phyloP scores from a whole-genome alignment of 768 basidiomycete species.

The Suillus discolor region DNA sequence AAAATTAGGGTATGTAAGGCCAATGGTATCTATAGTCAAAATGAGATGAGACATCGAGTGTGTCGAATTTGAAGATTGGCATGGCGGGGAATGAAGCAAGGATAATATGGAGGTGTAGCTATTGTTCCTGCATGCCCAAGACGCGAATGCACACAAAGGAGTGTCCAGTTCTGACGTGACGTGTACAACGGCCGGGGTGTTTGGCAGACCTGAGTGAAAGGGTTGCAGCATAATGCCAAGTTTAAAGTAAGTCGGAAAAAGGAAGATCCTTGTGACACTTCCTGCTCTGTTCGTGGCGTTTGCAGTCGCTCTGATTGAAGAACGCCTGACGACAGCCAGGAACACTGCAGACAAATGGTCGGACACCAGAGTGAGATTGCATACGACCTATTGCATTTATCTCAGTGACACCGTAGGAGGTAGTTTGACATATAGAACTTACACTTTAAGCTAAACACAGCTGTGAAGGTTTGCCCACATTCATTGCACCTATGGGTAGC shows the following conservation, averaged over 20 bases:
- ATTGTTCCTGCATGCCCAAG: no score
- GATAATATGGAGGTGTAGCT: no score
- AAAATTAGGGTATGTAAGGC: constrained; percentile 7
- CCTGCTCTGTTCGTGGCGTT: constrained; percentile 35
- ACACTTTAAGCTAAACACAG: constrained; percentile 35
- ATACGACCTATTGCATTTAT: no score
- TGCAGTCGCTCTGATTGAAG: constrained; percentile 36
- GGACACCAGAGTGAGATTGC: constrained; percentile 31
- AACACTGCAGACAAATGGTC: constrained; percentile 27
- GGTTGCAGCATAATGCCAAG: not conserved
- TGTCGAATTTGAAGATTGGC: no score
- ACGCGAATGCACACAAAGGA: no score
- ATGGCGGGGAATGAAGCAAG: no score
- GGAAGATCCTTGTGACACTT: constrained; percentile 30
- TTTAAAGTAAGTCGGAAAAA: constrained; percentile 3
- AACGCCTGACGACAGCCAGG: constrained; percentile 30
- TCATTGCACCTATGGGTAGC: constrained; percentile 20
- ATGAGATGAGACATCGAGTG: no score
- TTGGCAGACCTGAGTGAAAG: not conserved
- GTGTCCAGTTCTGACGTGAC: no score
- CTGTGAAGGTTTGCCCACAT: constrained; percentile 31
- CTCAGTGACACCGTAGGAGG: no score
- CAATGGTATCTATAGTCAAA: not conserved
- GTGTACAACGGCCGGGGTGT: no score
- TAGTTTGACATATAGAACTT: no score